Base-by-base conservation (phyloP, 495 filamentous ascomycete species). In the Schizothecium vesticola region DNA sequence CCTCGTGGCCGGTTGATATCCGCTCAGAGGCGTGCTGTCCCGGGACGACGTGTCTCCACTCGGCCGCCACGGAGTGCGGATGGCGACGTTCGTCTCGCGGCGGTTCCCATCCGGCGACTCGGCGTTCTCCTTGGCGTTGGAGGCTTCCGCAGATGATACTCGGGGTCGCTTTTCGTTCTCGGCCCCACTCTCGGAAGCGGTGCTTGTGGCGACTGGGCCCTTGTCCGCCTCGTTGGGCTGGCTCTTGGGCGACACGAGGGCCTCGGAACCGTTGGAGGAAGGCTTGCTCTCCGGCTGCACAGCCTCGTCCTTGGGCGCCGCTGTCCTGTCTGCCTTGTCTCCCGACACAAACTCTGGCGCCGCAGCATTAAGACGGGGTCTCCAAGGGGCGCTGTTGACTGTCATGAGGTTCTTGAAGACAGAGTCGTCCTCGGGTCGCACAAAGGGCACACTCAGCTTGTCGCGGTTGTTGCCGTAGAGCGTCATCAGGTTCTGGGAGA, bases 361-460 rank as follows among this genome's bases (percentile, higher is more conserved):
- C 7, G 81, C 81, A 22, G 80, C 83, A 58, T 84, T 85, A 51
- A 86, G 75, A 60, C 81, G 83, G 3, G 76, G 77, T 67, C 77
- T 83, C 57, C 81, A 83, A 0, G 81, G 76, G n/a, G 79, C 70
- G 24, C 79, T 72, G 66, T 87, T 86, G 59, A 79, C 81, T 9
- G 90, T 92, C 71, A 80, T 87, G 24, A 98, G 81, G 69, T 85
- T 85, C 67, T 90, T 95, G 82, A 95, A 97, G 3, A 87, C 80
- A 10, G 80, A 81, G 64, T 96, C 92, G 68, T 93, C 89, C 76
- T 97, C 94, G n/a, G 95, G 96, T 56, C 94, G 87, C 60, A 96
- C 93, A 68, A 99, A 89, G 26, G 94, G 95, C 23, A 99, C 88
- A 22, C 90, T 93, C n/a, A 99, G 80, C 70, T 95, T 96, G 76